A percentile compares a stretch with the other conserved stretches of the same genome.
Evolutionary conservation across 2,329 filamentous ascomycete genomes (phyloP).

Genomic region (Teratosphaeria destructans): DNA sequence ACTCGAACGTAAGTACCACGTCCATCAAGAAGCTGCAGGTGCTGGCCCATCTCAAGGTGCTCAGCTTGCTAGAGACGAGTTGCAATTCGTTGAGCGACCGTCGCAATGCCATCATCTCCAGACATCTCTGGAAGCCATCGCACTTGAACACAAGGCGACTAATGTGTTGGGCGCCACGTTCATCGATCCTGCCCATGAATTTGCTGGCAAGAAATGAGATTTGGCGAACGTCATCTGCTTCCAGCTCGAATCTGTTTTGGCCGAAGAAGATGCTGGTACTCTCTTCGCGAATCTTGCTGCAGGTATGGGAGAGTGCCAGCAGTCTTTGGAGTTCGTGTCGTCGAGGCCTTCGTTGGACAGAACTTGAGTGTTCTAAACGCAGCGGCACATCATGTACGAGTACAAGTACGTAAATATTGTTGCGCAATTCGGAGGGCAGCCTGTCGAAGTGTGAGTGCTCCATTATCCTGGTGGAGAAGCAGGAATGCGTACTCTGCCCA

Average conservation of each 20-base stretch:
- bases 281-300: neutral
- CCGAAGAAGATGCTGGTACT: neutral
- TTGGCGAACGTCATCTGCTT: neutral
- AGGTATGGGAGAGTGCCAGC: neutral
- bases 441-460: neutral
- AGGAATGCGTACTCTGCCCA: neutral
- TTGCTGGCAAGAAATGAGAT: neutral
- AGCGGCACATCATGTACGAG: neutral
- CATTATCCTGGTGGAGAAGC: neutral
- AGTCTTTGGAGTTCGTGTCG: neutral
- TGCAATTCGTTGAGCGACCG: neutral
- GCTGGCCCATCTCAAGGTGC: neutral
- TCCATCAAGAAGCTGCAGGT: neutral
- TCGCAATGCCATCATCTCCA: neutral
- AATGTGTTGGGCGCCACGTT: neutral
- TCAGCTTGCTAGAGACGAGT: neutral
- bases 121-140: neutral
- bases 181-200: neutral
- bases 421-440: neutral
- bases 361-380: neutral
- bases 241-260: neutral
- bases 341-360: neutral
- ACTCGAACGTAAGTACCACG: neutral
- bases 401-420: neutral
- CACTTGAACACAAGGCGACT: neutral